A percentile compares a stretch with the other conserved stretches of the same genome.
phyloP scores from a whole-genome alignment of 805 yeast species.

The Monosporozyma servazzii region DNA sequence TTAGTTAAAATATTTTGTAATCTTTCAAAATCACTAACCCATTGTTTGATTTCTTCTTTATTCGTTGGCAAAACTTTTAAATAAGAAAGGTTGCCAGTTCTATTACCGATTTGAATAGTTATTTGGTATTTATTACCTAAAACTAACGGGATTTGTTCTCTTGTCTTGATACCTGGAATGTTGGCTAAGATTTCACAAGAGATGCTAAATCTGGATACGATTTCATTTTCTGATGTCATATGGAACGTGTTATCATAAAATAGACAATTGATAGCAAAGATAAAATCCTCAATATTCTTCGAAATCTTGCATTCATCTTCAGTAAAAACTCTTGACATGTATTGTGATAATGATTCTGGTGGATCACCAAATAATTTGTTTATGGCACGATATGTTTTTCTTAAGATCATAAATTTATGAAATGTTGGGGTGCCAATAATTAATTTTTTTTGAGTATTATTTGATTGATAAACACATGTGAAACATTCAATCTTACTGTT shows the following conservation, averaged over 20 bases:
- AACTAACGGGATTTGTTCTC: slow-evolving; percentile 9
- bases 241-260: not conserved
- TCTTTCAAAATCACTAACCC: slow-evolving; percentile 14
- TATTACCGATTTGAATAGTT: not conserved
- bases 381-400: slow-evolving; percentile 30
- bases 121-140: slow-evolving; percentile 5
- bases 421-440: not conserved
- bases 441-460: slow-evolving; percentile 6
- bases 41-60: slow-evolving; percentile 12
- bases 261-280: not conserved
- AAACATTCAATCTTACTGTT: slow-evolving; percentile 17
- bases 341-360: slow-evolving; percentile 13
- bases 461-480: slow-evolving; percentile 19
- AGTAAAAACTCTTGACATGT: not conserved
- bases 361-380: slow-evolving; percentile 10
- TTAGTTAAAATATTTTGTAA: slow-evolving; percentile 4
- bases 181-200: slow-evolving; percentile 16
- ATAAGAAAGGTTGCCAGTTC: slow-evolving; percentile 15
- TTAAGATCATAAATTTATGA: slow-evolving; percentile 27
- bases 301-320: not conserved
- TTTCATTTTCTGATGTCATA: not conserved
- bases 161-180: slow-evolving; percentile 7
- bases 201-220: not conserved
- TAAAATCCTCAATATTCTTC: not conserved
- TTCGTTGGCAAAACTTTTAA: slow-evolving; percentile 13